Evolutionary conservation across 73 alveolate genomes (phyloP), one percentile per base, ranked within the genome.

Genomic region (Symbiodinium pilosum): DNA sequence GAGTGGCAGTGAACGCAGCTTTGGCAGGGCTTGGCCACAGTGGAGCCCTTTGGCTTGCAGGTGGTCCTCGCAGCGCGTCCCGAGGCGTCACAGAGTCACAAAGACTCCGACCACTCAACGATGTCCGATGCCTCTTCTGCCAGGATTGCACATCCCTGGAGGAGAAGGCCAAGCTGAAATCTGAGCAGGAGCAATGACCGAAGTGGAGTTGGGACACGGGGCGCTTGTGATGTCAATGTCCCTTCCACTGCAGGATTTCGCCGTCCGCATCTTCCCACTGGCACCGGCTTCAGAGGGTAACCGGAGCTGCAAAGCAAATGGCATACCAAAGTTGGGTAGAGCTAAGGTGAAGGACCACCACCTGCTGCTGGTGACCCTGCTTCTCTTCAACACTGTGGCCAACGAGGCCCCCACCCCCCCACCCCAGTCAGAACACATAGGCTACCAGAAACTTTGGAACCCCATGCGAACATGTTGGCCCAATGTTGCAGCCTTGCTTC

Each of bases 301-400:
- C 59, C 59, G 14, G 59, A 47, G 59, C 59, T 47, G 14, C 59
- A 47, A 9, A 47, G 59, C 21, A 47, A 47, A 6, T 14, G 59
- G 14, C 59, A 47, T 9, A 47, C 6, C 21, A 47, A 47, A 47
- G 59, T 9, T 6, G 6, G 59, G 59, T 14, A 14, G 21, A 6
- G 14, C 21, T 14, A 14, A 56, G 75, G 75, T 43, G n/a, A 21
- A 68, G 87, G 95, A 89, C 52, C 95, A 89, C 41, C 95, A 89
- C 34, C 47, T 89, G 87, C 87, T 89, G 38, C 87, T 89, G 52
- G 95, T 89, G n/a, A 89, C 95, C 16, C 38, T 89, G 34, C 95
- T 89, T 11, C 95, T 89, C 87, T 89, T 89, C 95, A 89, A 89
- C 95, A 89, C 95, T 1, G 95, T 89, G 77, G 95, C 95, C 77